A percentile compares a stretch with the other conserved stretches of the same genome.
These are phyloP conservation scores for Emergomyces orientalis DNA, from an alignment of 2,329 filamentous ascomycete genomes.

Conservation along the genomic window DNA sequence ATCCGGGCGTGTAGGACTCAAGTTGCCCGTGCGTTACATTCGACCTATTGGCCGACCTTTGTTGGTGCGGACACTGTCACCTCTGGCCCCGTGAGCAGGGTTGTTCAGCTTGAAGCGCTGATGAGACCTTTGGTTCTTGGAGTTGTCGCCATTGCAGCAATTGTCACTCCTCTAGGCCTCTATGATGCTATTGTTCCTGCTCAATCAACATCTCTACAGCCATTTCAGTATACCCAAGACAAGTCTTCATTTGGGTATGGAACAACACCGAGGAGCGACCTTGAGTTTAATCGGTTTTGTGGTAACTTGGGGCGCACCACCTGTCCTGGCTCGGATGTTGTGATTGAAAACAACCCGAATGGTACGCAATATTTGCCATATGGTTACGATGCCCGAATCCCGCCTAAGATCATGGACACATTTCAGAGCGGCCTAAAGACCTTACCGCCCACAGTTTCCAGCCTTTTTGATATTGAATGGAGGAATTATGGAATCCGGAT, in stretches of 20 bases:
- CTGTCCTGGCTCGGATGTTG: constrained; percentile 21
- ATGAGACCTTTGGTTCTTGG: constrained; percentile 23
- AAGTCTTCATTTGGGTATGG: constrained; percentile 31
- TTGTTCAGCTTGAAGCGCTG: constrained; percentile 21
- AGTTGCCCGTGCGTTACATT: constrained; percentile 30
- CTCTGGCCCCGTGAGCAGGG: constrained; percentile 24
- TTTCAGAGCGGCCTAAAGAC: constrained; percentile 31
- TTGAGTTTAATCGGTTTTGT: constrained; percentile 29
- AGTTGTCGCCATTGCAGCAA: constrained; percentile 36
- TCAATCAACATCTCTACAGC: constrained; percentile 10
- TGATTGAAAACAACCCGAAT: constrained; percentile 18
- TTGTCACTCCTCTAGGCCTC: constrained; percentile 41
- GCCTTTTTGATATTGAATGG: constrained; percentile 38
- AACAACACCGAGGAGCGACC: constrained; percentile 29
- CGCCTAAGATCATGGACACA: constrained; percentile 26
- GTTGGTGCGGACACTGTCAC: constrained; percentile 32
- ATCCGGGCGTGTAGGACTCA: constrained; percentile 24
- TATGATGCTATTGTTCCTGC: constrained; percentile 31
- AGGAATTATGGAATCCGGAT: constrained; percentile 20
- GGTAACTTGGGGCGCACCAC: constrained; percentile 13
- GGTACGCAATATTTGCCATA: constrained; percentile 17
- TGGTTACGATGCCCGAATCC: constrained; percentile 28
- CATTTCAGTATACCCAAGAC: constrained; percentile 35
- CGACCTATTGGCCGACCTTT: constrained; percentile 36
- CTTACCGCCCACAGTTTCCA: constrained; percentile 29